These are phyloP conservation scores for Boeremia lycopersici DNA, from an alignment of 2,329 filamentous ascomycete genomes.

Conservation along the genomic window DNA sequence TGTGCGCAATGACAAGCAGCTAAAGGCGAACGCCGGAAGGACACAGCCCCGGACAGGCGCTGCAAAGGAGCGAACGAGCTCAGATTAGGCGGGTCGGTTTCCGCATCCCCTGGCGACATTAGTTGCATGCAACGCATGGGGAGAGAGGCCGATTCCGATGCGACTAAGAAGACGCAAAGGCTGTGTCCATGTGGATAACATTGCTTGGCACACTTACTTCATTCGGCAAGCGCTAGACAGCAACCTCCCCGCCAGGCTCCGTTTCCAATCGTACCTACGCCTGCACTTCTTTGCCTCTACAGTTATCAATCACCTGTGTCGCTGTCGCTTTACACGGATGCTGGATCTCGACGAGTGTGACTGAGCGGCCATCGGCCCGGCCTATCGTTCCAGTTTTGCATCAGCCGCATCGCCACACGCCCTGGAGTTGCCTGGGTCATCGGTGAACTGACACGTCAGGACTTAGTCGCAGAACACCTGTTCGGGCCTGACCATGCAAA, in stretches of 20 bases:
- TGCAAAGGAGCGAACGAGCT: slow-evolving; percentile 16
- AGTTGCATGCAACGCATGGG: slow-evolving; percentile 11
- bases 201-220: neutral
- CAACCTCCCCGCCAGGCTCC: neutral
- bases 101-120: slow-evolving; percentile 17
- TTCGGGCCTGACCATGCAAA: slow-evolving; percentile 5
- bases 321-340: neutral
- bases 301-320: neutral
- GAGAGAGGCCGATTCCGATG: slow-evolving; percentile 7
- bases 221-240: neutral
- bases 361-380: neutral
- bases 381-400: neutral
- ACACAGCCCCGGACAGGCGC: neutral
- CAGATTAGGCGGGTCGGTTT: slow-evolving; percentile 8
- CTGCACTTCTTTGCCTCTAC: neutral
- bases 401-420: slow-evolving; percentile 3
- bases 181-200: neutral
- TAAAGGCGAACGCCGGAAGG: neutral
- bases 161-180: neutral
- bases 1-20: neutral
- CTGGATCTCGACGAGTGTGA: neutral
- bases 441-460: slow-evolving; percentile 13
- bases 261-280: neutral
- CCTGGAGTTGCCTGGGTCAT: neutral
- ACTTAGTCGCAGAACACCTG: slow-evolving; percentile 10